A percentile compares a stretch with the other conserved stretches of the same genome.
phyloP scores from a whole-genome alignment of 2,329 filamentous ascomycete species.

The Alternaria triticimaculans region DNA sequence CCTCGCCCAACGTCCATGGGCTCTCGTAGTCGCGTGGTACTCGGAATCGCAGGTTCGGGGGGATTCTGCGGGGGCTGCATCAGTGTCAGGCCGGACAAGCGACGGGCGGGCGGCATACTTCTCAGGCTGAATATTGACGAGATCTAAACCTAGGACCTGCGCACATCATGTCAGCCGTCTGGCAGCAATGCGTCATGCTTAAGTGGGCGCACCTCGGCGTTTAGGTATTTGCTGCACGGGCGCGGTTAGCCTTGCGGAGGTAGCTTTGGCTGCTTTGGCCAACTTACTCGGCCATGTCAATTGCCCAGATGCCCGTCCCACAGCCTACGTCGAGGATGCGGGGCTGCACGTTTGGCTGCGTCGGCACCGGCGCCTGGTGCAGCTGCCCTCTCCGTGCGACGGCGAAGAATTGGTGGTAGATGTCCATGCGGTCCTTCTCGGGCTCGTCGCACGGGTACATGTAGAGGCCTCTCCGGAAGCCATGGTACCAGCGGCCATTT shows the following conservation, averaged over 20 bases:
- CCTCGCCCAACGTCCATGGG: constrained; percentile 71
- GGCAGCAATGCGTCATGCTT: constrained; percentile 18
- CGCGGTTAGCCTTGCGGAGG: constrained; percentile 35
- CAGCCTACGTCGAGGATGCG: constrained; percentile 74
- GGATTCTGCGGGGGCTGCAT: constrained; percentile 64
- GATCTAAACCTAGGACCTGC: constrained; percentile 65
- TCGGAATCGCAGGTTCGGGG: constrained; percentile 70
- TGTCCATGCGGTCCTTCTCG: constrained; percentile 80
- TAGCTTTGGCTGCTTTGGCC: constrained; percentile 20
- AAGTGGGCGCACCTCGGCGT: constrained; percentile 56
- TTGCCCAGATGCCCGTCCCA: constrained; percentile 90
- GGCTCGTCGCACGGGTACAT: constrained; percentile 79
- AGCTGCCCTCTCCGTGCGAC: constrained; percentile 65
- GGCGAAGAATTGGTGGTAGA: constrained; percentile 79
- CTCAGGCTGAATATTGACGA: constrained; percentile 67
- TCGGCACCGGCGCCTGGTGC: constrained; percentile 53
- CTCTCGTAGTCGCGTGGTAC: constrained; percentile 78
- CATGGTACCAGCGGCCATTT: constrained; percentile 74
- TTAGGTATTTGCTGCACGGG: constrained; percentile 57
- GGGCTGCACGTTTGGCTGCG: constrained; percentile 41
- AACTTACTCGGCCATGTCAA: constrained; percentile 80
- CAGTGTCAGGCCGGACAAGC: constrained; percentile 46
- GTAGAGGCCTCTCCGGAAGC: constrained; percentile 72
- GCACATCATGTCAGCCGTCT: constrained; percentile 33
- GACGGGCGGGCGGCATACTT: constrained; percentile 53